Percentiles rank a stretch among this genome's conserved stretches.
Conservation (phyloP, 495 filamentous ascomycete genomes). For the Lindgomyces ingoldianus region DNA sequence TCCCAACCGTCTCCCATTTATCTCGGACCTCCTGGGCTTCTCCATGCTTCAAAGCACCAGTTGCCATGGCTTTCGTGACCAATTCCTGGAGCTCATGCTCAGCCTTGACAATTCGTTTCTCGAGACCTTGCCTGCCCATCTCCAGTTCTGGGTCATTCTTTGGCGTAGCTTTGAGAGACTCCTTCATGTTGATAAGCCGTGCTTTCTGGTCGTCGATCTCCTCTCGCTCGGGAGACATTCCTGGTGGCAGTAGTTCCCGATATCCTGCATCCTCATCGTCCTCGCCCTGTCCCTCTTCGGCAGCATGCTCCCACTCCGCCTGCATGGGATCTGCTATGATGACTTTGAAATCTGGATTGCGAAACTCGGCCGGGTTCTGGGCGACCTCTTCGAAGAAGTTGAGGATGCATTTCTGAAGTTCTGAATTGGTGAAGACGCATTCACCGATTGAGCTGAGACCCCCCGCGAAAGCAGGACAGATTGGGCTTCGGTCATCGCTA, state of each 20-base stretch:
- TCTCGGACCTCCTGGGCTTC: constrained; percentile 10
- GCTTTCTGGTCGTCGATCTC: background rate
- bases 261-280: background rate
- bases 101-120: constrained; percentile 11
- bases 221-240: constrained; percentile 9
- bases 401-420: constrained; percentile 24
- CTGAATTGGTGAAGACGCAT: constrained; percentile 29
- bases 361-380: constrained; percentile 14
- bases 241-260: background rate
- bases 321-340: background rate
- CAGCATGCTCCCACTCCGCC: too few species aligned
- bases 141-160: constrained; percentile 1
- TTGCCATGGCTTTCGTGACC: constrained; percentile 7
- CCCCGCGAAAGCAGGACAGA: constrained; percentile 31
- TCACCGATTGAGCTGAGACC: constrained; percentile 17
- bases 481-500: background rate
- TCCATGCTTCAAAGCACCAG: constrained; percentile 1
- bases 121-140: background rate
- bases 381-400: constrained; percentile 35
- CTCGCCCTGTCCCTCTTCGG: too few species aligned
- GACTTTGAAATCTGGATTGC: constrained; percentile 28
- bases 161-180: constrained; percentile 5
- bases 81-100: constrained; percentile 9
- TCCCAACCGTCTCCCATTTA: constrained; percentile 2
- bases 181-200: constrained; percentile 15